Percentiles rank a stretch among this genome's conserved stretches.
Evolutionary conservation across 1,139 yeast genomes (phyloP).

Genomic region (Nakaseomyces delphensis): DNA sequence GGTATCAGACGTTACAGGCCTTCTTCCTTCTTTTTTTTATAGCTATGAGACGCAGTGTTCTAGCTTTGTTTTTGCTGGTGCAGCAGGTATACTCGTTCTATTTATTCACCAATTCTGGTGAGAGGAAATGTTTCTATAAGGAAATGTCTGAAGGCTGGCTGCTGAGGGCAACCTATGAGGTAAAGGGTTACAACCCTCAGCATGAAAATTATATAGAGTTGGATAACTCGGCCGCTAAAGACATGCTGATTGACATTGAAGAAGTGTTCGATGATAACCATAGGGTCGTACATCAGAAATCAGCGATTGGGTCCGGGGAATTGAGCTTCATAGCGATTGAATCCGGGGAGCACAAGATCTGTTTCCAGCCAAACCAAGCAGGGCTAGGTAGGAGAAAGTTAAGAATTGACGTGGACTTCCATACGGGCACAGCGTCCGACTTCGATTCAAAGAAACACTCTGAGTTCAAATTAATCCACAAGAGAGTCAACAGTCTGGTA

Average conservation of each 20-base stretch:
- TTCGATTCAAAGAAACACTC: slow-evolving; percentile 47
- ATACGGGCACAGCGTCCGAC: slow-evolving; percentile 42
- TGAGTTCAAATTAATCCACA: slow-evolving; percentile 42
- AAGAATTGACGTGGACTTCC: slow-evolving; percentile 40
- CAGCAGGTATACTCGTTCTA: slow-evolving; percentile 31
- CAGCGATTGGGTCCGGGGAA: slow-evolving; percentile 45
- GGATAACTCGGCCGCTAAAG: slow-evolving; percentile 34
- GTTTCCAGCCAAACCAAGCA: slow-evolving; percentile 56
- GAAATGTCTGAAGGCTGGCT: slow-evolving; percentile 58
- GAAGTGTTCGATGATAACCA: slow-evolving; percentile 60
- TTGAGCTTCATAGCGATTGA: slow-evolving; percentile 62
- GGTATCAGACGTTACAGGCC: no score
- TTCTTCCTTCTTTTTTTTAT: no score
- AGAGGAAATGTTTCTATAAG: slow-evolving; percentile 55
- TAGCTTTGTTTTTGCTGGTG: background rate
- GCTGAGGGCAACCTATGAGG: slow-evolving; percentile 50
- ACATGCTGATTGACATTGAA: slow-evolving; percentile 46
- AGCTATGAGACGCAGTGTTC: background rate
- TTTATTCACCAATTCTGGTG: slow-evolving; percentile 51
- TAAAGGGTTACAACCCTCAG: slow-evolving; percentile 46
- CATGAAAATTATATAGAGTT: slow-evolving; percentile 34
- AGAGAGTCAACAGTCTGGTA: slow-evolving; percentile 44
- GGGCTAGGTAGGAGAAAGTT: slow-evolving; percentile 43
- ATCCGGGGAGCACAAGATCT: slow-evolving; percentile 64
- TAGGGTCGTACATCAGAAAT: slow-evolving; percentile 58